Percentiles rank a stretch among this genome's conserved stretches.
Conservation (phyloP, 805 yeast genomes). For the Pichia manshurica region DNA sequence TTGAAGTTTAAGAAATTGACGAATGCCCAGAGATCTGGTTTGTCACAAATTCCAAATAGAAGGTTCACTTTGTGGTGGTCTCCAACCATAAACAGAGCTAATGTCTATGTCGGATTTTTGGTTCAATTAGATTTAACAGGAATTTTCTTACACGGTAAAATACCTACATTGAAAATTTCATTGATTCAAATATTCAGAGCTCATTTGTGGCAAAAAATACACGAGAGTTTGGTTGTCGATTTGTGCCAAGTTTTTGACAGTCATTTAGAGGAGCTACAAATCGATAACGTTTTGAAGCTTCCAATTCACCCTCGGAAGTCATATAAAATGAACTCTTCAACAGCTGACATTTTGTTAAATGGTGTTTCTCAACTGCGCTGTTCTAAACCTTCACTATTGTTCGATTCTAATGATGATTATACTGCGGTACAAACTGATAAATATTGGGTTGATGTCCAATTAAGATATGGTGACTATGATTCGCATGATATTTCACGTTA, state of each 20-base stretch:
- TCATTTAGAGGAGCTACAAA: conserved; percentile 74
- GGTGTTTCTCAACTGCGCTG: conserved; percentile 80
- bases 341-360: conserved; percentile 80
- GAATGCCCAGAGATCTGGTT: conserved; percentile 95
- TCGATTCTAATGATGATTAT: conserved; percentile 62
- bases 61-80: conserved; percentile 99
- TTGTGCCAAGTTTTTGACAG: conserved; percentile 86
- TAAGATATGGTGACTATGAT: conserved; percentile 95
- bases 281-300: conserved; percentile 82
- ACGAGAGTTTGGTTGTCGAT: conserved; percentile 91
- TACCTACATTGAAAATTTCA: conserved; percentile 93
- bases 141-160: conserved; percentile 93
- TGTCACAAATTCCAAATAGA: conserved; percentile 95
- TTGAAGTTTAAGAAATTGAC: conserved; percentile 91
- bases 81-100: conserved; percentile 96
- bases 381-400: conserved; percentile 71
- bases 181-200: conserved; percentile 95
- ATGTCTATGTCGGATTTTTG: conserved; percentile 94
- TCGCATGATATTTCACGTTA: conserved; percentile 95
- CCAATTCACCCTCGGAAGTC: conserved; percentile 96
- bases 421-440: conserved; percentile 56
- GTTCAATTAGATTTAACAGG: conserved; percentile 97
- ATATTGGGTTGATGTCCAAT: conserved; percentile 92
- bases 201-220: conserved; percentile 98
- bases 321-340: conserved; percentile 92